Evolutionary conservation across 2,329 filamentous ascomycete species (phyloP).

Genomic region (Phialophora macrospora): DNA sequence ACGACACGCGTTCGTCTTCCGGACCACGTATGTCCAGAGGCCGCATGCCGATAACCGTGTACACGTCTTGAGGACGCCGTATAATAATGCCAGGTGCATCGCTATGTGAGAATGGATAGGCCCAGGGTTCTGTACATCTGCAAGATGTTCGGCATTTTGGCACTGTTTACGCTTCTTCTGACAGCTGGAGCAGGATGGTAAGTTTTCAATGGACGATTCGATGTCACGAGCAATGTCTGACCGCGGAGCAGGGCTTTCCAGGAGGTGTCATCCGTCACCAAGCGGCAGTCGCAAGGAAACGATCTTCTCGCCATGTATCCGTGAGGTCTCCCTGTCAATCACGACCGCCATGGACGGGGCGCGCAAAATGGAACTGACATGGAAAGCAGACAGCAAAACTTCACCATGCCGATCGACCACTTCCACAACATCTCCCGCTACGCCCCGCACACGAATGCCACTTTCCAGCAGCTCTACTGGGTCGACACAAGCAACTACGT

Average conservation of each 20-base stretch:
- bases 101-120: background rate
- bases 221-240: background rate
- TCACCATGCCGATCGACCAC: slow-evolving; percentile 28
- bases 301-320: slow-evolving; percentile 11
- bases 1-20: background rate
- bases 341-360: background rate
- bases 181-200: slow-evolving; percentile 3
- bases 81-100: background rate
- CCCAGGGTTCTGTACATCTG: background rate
- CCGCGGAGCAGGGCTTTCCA: background rate
- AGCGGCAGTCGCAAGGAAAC: background rate
- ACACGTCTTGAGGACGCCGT: background rate
- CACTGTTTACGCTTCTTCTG: slow-evolving; percentile 3
- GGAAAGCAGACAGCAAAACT: slow-evolving; percentile 45
- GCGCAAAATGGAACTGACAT: background rate
- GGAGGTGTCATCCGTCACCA: background rate
- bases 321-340: background rate
- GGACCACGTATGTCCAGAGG: background rate
- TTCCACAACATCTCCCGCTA: slow-evolving; percentile 32
- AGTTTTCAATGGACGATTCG: background rate
- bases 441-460: slow-evolving; percentile 43
- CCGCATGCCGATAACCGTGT: background rate
- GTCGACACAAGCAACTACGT: slow-evolving; percentile 78
- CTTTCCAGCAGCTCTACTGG: slow-evolving; percentile 71
- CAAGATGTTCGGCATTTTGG: background rate